These are phyloP conservation scores for Novakomyces olei DNA, from an alignment of 805 yeast genomes.

Conservation along the genomic window DNA sequence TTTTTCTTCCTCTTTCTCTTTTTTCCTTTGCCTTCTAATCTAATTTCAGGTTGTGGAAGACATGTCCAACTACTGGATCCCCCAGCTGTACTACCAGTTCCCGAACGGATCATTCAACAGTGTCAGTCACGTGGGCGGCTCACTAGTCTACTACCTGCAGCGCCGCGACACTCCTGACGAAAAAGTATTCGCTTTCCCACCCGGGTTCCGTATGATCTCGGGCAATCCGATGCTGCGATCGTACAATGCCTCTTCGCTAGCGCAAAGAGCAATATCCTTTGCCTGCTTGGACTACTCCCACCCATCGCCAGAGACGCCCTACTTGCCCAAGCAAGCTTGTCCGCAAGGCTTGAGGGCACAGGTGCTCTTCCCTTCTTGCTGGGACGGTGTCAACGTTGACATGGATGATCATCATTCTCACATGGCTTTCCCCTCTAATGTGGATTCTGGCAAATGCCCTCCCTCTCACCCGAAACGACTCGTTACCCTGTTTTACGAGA, in stretches of 20 bases:
- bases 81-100: slow-evolving; percentile 1
- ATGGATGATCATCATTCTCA: slow-evolving; percentile 1
- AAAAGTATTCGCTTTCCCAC: slow-evolving; percentile 2
- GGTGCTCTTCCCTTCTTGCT: slow-evolving; percentile 4
- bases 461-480: slow-evolving; percentile 3
- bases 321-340: slow-evolving; percentile 1
- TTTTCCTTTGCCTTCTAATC: too few species aligned
- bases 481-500: slow-evolving; percentile 2
- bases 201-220: slow-evolving; percentile 5
- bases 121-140: slow-evolving; percentile 2
- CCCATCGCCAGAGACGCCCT: slow-evolving; percentile 1
- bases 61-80: slow-evolving; percentile 5
- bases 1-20: too few species aligned
- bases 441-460: slow-evolving; percentile 4
- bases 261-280: background rate
- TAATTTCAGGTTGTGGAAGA: slow-evolving; percentile 1
- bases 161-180: slow-evolving; percentile 2
- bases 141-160: slow-evolving; percentile 3
- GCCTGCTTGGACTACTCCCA: slow-evolving; percentile 3
- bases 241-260: background rate
- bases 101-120: slow-evolving; percentile 1
- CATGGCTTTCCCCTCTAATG: slow-evolving; percentile 1
- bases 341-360: slow-evolving; percentile 4
- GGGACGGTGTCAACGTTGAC: slow-evolving; percentile 4
- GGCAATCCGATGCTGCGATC: background rate